phyloP scores from a whole-genome alignment of 2,329 filamentous ascomycete genomes.

The Seiridium unicorne region DNA sequence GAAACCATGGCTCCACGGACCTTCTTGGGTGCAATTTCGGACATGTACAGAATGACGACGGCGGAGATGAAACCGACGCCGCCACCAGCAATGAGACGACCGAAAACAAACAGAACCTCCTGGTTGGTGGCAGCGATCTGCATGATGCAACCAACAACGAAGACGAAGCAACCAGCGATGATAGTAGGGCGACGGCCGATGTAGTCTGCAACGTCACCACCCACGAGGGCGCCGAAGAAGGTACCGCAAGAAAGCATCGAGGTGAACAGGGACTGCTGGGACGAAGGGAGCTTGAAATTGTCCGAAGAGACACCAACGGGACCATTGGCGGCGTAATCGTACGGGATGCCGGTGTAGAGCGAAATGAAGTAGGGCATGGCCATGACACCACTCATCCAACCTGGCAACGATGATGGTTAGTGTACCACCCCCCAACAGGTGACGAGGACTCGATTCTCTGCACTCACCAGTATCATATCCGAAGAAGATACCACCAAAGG shows the following conservation, averaged over 20 bases:
- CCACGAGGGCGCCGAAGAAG: slow-evolving; percentile 64
- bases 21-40: slow-evolving; percentile 56
- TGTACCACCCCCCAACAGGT: background rate
- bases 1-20: slow-evolving; percentile 71
- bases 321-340: slow-evolving; percentile 20
- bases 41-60: slow-evolving; percentile 71
- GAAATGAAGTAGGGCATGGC: slow-evolving; percentile 37
- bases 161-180: slow-evolving; percentile 59
- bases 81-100: slow-evolving; percentile 62
- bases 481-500: slow-evolving; percentile 37
- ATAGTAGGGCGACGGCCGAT: slow-evolving; percentile 61
- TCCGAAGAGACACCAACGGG: slow-evolving; percentile 23
- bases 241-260: slow-evolving; percentile 65
- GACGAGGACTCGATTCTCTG: background rate
- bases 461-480: slow-evolving; percentile 35
- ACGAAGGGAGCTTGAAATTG: slow-evolving; percentile 41
- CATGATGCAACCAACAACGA: slow-evolving; percentile 56
- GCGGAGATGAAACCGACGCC: slow-evolving; percentile 69
- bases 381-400: slow-evolving; percentile 52
- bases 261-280: slow-evolving; percentile 59
- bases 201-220: slow-evolving; percentile 64
- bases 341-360: slow-evolving; percentile 37
- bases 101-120: slow-evolving; percentile 56
- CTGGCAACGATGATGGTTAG: slow-evolving; percentile 18
- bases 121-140: slow-evolving; percentile 54